phyloP scores from a whole-genome alignment of 495 filamentous ascomycete genomes.

The Penicillium egyptiacum region DNA sequence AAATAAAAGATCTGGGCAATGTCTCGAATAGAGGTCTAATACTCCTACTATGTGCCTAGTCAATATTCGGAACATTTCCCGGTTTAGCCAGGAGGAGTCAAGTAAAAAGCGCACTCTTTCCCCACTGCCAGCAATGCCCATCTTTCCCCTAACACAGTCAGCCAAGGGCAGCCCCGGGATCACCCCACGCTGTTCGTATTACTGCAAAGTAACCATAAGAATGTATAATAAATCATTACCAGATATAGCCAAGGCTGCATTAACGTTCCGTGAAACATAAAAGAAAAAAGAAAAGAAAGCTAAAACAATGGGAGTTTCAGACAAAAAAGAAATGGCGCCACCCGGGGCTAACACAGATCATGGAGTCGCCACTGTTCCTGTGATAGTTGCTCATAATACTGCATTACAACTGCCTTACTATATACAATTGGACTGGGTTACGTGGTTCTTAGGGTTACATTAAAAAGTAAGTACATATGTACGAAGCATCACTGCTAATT shows the following conservation, averaged over 20 bases:
- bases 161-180: neutral
- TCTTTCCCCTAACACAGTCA: constrained; percentile 7
- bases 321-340: neutral
- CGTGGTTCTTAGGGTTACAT: neutral
- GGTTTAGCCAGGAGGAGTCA: neutral
- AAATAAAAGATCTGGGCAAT: constrained; percentile 1
- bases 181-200: constrained; percentile 10
- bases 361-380: neutral
- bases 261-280: constrained; percentile 7
- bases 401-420: neutral
- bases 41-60: neutral
- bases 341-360: neutral
- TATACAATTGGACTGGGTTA: neutral
- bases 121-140: constrained; percentile 1
- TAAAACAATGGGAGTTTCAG: constrained; percentile 3
- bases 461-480: too few species aligned
- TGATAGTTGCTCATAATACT: neutral
- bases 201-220: neutral
- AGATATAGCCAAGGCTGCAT: neutral
- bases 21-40: neutral
- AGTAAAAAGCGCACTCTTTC: neutral
- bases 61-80: neutral
- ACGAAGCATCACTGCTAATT: too few species aligned
- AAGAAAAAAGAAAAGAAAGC: neutral
- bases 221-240: neutral